Evolutionary conservation across 305 asterid species (phyloP), one percentile per base, ranked within the genome.

Genomic region (Fraxinus latifolia): DNA sequence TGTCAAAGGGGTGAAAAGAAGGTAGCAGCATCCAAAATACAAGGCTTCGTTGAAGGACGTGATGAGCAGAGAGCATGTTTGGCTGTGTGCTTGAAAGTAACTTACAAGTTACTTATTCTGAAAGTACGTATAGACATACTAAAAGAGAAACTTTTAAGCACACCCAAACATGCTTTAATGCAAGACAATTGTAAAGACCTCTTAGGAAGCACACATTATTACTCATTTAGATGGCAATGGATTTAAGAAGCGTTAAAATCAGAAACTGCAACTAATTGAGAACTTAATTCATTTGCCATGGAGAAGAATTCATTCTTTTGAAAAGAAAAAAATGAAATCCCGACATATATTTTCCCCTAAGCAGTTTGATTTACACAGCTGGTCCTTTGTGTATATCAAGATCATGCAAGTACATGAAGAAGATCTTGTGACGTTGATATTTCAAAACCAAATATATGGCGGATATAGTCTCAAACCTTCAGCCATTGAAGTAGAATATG

Each of bases 401-500:
- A 60, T 60, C 71, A 21, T 60, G 32, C 32, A 58, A 58, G 68
- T 19, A 58, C 68, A 58, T 58, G 29, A 17, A 17, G 67, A 58
- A 19, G 68, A 58, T 58, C 68, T 21, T 3, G 71, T 7, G 71
- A 60, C 71, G 29, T 21, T 21, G 15, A 60, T 21, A 60, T 60
- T 60, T 60, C 71, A 60, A 60, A 60, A 60, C 71, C 71, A 60
- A 60, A 60, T 60, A 67, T 25, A 67, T 67, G 74, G 36, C 7
- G 8, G 36, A 4, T 27, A 11, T 27, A 32, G 36, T 27, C 70
- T 76, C 76, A 70, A 31, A 74, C 81, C 81, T 82, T 77, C 68
- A 78, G 82, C 47, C 55, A 75, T 23, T 12, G 42, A 73, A 75
- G 74, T 50, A 31, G 80, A 25, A 19, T 37, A 4, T 74, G 81